Evolutionary conservation across 257 asterid species (phyloP), one percentile per base, ranked within the genome.

Genomic region (Ilex aquifolium): DNA sequence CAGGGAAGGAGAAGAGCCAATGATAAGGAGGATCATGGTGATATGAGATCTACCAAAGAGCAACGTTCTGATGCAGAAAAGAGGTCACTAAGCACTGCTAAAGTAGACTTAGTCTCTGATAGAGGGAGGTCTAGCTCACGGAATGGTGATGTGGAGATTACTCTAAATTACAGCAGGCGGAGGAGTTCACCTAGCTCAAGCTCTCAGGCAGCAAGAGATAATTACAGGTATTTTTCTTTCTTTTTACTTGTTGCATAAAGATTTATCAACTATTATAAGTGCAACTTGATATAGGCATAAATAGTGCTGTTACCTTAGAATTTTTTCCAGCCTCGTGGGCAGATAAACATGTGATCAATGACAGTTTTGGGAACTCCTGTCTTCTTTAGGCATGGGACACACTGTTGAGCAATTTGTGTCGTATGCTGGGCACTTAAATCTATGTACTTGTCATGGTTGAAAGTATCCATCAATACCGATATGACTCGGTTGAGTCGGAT

Each of bases 121-220:
- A 78, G 90, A 80, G 95, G 79, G 65, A 78, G 90, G 79, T 79
- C 90, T 56, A 32, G 80, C 69, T 79, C 97, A 44, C 87, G 85
- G 67, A 80, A 78, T 83, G 79, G 77, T 65, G 95, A 92, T 57
- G 11, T 65, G 32, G 98, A 83, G 61, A 75, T 54, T 67, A 64
- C 78, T 69, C 76, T 90, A 56, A 75, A 75, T 51, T 89, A 81
- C 64, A 63, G 69, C 67, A 90, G 90, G 72, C 80, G 88, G 71
- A 80, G 86, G 68, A 71, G 79, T 67, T 90, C 99, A 30, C 99
- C 99, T 53, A 77, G 85, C 73, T 77, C 91, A 52, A 77, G 85
- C 71, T 77, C 89, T 74, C 83, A 80, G 65, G 69, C 74, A 56
- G 42, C 88, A 61, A 79, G 95, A 77, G 90, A 93, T 75, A 80